Percentiles rank a stretch among this genome's conserved stretches.
Evolutionary conservation across 768 basidiomycete species (phyloP).

Genomic region (Trametes gibbosa): DNA sequence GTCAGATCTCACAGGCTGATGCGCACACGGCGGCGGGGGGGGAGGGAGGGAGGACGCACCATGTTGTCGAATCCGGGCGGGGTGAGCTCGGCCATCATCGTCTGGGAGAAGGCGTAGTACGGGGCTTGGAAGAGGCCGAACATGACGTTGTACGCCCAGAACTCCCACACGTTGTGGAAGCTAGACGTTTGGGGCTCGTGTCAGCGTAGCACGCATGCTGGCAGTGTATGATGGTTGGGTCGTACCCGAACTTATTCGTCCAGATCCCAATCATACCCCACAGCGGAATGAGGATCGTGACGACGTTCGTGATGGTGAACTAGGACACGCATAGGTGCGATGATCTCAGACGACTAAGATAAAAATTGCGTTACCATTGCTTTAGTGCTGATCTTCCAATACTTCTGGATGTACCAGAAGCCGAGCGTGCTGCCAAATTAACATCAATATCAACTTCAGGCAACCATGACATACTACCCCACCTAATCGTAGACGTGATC

Average conservation of each 20-base stretch:
- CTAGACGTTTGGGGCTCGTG: conserved; percentile 25
- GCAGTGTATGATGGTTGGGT: not conserved
- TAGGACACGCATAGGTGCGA: conserved; percentile 24
- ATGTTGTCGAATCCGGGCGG: conserved; percentile 88
- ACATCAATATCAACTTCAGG: not conserved
- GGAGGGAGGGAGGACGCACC: conserved; percentile 31
- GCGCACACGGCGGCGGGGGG: too few relatives aligned
- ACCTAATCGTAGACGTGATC: conserved; percentile 58
- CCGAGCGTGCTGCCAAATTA: conserved; percentile 51
- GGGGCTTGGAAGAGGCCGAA: conserved; percentile 85
- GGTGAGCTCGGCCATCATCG: conserved; percentile 86
- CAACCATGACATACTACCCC: not conserved
- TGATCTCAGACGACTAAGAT: not conserved
- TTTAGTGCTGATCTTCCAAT: conserved; percentile 79
- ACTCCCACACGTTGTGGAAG: conserved; percentile 84
- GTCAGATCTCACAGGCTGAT: too few relatives aligned
- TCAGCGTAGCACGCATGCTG: too few relatives aligned
- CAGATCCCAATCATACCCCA: conserved; percentile 89
- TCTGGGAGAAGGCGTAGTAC: conserved; percentile 83
- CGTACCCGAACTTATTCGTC: conserved; percentile 71
- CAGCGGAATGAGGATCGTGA: conserved; percentile 73
- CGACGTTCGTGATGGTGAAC: conserved; percentile 76
- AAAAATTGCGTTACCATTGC: conserved; percentile 53
- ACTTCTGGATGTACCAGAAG: conserved; percentile 81
- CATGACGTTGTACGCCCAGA: conserved; percentile 82